Evolutionary conservation across 2,329 filamentous ascomycete genomes (phyloP), one percentile per base, ranked within the genome.

Genomic region (Colletotrichum godetiae): DNA sequence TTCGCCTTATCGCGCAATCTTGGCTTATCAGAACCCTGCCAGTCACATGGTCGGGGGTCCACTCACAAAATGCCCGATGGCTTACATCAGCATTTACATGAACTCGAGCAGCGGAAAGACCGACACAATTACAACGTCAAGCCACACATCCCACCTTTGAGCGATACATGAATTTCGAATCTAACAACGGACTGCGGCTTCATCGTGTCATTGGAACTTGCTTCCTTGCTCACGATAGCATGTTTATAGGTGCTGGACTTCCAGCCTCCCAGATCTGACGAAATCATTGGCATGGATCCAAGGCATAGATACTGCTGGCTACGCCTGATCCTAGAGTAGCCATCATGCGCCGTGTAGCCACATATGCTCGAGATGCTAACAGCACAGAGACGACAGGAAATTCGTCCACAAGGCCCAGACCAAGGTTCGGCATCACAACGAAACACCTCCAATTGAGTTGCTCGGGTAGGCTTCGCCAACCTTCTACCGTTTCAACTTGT

Each of bases 401-500:
- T 22, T 49, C 19, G 8, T 22, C 42, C 42, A 49, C 19, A n/a
- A n/a, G 19, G 42, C 42, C 19, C 8, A 49, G 19, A 49, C 8
- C 19, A 49, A 49, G 42, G 42, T 22, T 22, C 19, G 4, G 42
- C 5, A 49, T 29, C 27, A 59, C 33, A 56, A 57, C 31, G 46
- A 60, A 42, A 65, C 46, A 27, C 3, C 8, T 12, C 8, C 46
- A n/a, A 27, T 35, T 53, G 60, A 52, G 60, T 71, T 73, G 60
- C 56, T n/a, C 24, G 22, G 58, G 60, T 71, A 62, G 37, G 46
- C 60, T 71, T 73, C 37, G 33, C 12, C 49, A 37, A 64, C 37
- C 67, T 73, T 71, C 46, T 33, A 31, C 27, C 56, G 61, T 73
- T 71, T 71, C 49, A 71, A 66, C 67, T 61, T 27, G 35, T 71